phyloP scores from a whole-genome alignment of 495 filamentous ascomycete genomes.

The Penicillium verhagenii region DNA sequence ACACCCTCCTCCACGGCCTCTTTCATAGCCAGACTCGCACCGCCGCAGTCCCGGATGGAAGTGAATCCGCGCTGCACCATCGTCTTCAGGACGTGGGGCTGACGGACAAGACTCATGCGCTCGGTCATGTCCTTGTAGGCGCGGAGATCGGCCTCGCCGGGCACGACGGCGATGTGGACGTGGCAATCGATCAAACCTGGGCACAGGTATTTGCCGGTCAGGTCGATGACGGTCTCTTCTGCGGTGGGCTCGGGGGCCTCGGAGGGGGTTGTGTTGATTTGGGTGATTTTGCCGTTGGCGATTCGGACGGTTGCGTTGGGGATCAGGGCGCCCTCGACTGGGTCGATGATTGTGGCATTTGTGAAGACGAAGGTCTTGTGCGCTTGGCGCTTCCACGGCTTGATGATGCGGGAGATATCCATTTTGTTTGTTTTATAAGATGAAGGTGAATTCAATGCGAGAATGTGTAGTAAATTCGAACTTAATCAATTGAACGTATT shows the following conservation, averaged over 20 bases:
- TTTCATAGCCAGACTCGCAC: conserved; percentile 47
- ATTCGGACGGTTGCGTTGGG: conserved; percentile 24
- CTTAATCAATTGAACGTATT: background rate
- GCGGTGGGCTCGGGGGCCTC: background rate
- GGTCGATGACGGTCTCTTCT: conserved; percentile 29
- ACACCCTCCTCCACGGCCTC: conserved; percentile 49
- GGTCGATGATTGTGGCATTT: conserved; percentile 34
- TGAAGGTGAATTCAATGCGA: background rate
- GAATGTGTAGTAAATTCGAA: background rate
- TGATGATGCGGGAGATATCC: conserved; percentile 22
- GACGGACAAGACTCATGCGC: conserved; percentile 13
- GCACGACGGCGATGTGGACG: conserved; percentile 51
- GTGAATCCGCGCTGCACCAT: conserved; percentile 57
- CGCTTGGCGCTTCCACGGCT: conserved; percentile 32
- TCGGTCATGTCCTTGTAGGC: conserved; percentile 23
- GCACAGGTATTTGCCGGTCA: conserved; percentile 46
- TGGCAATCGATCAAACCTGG: conserved; percentile 61
- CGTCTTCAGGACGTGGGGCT: conserved; percentile 22
- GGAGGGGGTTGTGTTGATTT: conserved; percentile 10
- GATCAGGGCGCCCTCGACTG: conserved; percentile 24
- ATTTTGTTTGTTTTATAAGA: conserved; percentile 3
- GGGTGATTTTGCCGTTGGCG: conserved; percentile 22
- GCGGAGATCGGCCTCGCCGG: conserved; percentile 33
- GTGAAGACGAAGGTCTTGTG: conserved; percentile 23
- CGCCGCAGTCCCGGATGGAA: conserved; percentile 51